These are phyloP conservation scores for Peribolospora baueri DNA, from an alignment of 768 basidiomycete genomes.

Conservation along the genomic window DNA sequence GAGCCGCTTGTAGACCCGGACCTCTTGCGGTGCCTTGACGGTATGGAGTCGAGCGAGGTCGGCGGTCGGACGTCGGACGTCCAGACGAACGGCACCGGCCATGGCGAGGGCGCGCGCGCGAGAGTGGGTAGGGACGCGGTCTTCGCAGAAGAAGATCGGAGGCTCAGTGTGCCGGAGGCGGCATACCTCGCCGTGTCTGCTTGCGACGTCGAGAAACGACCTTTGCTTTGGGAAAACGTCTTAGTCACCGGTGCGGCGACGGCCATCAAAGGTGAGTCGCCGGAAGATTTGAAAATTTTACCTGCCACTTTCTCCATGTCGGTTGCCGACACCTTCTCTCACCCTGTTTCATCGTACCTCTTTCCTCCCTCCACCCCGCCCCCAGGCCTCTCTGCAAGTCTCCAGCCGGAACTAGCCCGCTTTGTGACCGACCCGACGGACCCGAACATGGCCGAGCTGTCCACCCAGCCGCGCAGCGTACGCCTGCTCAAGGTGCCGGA, in stretches of 20 bases:
- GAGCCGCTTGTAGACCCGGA: conserved; percentile 4
- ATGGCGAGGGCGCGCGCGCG: conserved; percentile 1
- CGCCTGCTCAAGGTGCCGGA: conserved; percentile 40
- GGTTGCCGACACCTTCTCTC: too few relatives aligned
- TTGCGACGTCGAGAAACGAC: conserved; percentile 39
- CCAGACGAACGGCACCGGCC: conserved; percentile 9
- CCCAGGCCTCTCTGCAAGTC: conserved; percentile 2
- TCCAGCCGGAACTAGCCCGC: conserved; percentile 3
- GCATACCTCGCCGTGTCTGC: conserved; percentile 38
- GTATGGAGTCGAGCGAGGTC: too few relatives aligned
- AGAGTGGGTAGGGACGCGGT: conserved; percentile 3
- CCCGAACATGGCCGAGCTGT: not conserved
- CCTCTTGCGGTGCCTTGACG: conserved; percentile 11
- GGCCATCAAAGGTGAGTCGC: conserved; percentile 38
- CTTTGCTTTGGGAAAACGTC: conserved; percentile 50
- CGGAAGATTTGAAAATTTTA: not conserved
- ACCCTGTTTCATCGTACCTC: not conserved
- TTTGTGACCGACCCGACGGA: conserved; percentile 7
- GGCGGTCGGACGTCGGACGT: conserved; percentile 9
- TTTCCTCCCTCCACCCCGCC: not conserved
- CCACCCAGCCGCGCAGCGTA: conserved; percentile 28
- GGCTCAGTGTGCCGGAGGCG: conserved; percentile 35
- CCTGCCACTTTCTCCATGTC: not conserved
- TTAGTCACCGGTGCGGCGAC: conserved; percentile 60
- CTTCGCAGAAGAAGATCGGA: not conserved